Evolutionary conservation across 2,329 filamentous ascomycete species (phyloP), one percentile per base, ranked within the genome.

Genomic region (Aureobasidium sp.): DNA sequence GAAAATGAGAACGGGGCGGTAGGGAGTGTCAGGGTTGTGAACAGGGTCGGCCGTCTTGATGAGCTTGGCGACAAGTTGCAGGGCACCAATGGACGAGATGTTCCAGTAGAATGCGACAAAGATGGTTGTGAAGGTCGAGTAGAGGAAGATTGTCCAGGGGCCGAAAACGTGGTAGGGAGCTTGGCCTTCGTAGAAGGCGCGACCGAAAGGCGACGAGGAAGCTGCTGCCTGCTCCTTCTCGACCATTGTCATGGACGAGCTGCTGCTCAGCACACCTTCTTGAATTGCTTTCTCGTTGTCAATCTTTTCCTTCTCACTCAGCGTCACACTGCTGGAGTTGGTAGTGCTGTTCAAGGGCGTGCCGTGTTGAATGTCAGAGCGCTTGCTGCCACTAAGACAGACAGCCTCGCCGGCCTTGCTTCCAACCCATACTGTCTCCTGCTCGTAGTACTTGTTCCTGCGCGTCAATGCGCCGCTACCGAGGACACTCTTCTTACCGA

Each of bases 381-480:
- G 59, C 51, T 63, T 65, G 45, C 29, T 56, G 20, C 51, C 51
- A 25, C 57, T 55, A 73, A 78, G 73, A 55, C 79, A 80, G 3
- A 83, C 69, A 0, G 80, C 77, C 62, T 82, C 79, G 22, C 80
- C 79, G 5, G 76, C 76, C 67, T 79, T 80, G 62, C 79, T 81
- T 20, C 82, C 82, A 3, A 83, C 78, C 72, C 78, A 84, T 1
- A 79, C 80, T 0, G 75, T 79, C 14, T 75, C 75, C 5, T 77
- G 65, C 0, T 72, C 67, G 65, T 83, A 85, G 12, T 67, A 65
- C 22, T 75, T 76, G 31, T 77, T 75, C 5, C 81, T 73, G 17
- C 74, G 72, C 0, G 81, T 80, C 52, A 84, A 69, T 12, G 81
- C 78, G 22, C 82, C 82, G 29, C 80, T 82, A 1, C 82, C 82